Conservation (phyloP, 129 eudicot species). For the Solidago caesia region DNA sequence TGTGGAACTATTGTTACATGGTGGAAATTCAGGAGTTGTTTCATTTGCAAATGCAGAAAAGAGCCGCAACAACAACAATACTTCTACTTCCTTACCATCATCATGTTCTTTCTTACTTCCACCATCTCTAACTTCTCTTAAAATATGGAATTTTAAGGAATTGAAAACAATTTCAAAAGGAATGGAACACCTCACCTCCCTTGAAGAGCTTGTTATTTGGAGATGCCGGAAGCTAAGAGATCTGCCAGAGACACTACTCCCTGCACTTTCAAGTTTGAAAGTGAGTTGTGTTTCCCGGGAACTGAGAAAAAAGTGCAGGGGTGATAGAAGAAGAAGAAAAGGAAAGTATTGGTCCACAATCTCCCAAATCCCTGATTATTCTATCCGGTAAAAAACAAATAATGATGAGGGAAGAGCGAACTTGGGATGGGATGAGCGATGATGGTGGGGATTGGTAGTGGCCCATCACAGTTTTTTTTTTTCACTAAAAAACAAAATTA, state of each 20-base stretch:
- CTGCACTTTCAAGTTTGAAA: conserved; percentile 10
- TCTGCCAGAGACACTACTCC: conserved; percentile 25
- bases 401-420: no score
- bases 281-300: not conserved
- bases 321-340: not conserved
- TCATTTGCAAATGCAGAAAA: not conserved
- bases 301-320: not conserved
- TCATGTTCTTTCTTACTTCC: conserved; percentile 15
- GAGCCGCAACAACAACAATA: not conserved
- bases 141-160: not conserved
- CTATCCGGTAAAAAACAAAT: no score
- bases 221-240: conserved; percentile 20
- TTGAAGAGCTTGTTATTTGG: not conserved
- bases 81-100: not conserved
- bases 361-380: conserved; percentile 11
- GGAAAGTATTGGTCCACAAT: conserved; percentile 22
- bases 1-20: not conserved
- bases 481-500: no score
- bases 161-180: conserved; percentile 15
- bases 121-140: conserved; percentile 4
- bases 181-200: conserved; percentile 26
- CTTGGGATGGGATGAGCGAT: no score
- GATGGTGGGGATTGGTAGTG: no score
- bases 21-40: not conserved
- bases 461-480: no score